Evolutionary conservation across 768 basidiomycete species (phyloP).

Genomic region (Lactifluus volemus): DNA sequence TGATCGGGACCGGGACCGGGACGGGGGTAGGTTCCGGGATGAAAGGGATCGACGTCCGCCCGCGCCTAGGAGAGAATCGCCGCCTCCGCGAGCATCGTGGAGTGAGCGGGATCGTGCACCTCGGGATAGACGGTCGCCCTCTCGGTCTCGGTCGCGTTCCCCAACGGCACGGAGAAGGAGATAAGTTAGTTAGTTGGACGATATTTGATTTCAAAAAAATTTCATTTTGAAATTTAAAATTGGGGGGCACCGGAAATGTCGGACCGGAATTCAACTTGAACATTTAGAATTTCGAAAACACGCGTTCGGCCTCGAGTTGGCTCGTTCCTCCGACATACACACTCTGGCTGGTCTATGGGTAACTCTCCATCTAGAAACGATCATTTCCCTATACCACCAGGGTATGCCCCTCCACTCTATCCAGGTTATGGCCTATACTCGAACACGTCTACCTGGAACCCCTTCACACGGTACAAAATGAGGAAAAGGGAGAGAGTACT

Average conservation of each 20-base stretch:
- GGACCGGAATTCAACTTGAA: background rate
- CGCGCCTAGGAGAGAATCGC: no score
- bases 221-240: background rate
- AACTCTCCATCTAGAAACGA: slow-evolving; percentile 13
- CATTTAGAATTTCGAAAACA: background rate
- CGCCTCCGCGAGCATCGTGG: no score
- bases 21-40: slow-evolving; percentile 34
- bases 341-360: background rate
- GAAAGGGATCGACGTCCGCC: slow-evolving; percentile 36
- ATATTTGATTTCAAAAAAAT: background rate
- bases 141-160: slow-evolving; percentile 34
- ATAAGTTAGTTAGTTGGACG: no score
- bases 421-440: background rate
- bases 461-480: slow-evolving; percentile 12
- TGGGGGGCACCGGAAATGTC: background rate
- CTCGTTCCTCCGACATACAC: background rate
- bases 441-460: slow-evolving; percentile 11
- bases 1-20: no score
- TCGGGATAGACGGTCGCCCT: slow-evolving; percentile 15
- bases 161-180: slow-evolving; percentile 30
- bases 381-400: slow-evolving; percentile 4
- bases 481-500: slow-evolving; percentile 13
- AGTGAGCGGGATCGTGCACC: no score
- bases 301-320: background rate
- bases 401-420: slow-evolving; percentile 7